These are phyloP conservation scores for Coemansia pectinata DNA, from an alignment of 192 early-diverging fungal species.

Conservation along the genomic window DNA sequence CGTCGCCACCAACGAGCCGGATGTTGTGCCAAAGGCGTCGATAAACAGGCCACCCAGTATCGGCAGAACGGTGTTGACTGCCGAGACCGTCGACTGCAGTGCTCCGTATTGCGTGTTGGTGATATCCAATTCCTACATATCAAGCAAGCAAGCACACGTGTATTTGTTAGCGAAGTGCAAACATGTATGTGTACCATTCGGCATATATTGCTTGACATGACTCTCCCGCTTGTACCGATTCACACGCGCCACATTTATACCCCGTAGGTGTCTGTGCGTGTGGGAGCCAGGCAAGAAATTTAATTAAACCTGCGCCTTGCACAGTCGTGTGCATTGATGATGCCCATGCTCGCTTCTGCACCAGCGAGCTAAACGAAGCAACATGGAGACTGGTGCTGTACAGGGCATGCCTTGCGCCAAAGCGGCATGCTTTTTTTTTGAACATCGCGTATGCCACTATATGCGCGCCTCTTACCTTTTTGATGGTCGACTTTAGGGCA, in stretches of 20 bases:
- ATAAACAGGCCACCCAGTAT: slow-evolving; percentile 62
- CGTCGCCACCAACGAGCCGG: slow-evolving; percentile 59
- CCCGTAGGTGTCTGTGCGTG: neutral
- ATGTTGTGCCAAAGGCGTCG: slow-evolving; percentile 63
- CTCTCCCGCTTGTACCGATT: neutral
- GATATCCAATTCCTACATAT: slow-evolving; percentile 61
- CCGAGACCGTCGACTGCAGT: slow-evolving; percentile 63
- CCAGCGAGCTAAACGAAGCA: neutral
- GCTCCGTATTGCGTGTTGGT: slow-evolving; percentile 66
- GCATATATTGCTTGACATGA: neutral
- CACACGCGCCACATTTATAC: neutral
- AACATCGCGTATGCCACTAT: neutral
- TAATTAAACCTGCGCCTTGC: slow-evolving; percentile 2
- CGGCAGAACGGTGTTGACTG: slow-evolving; percentile 61
- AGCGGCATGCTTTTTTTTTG: neutral
- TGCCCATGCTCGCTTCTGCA: neutral
- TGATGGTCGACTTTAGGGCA: slow-evolving; percentile 73
- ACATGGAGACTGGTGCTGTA: slow-evolving; percentile 3
- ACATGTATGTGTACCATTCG: neutral
- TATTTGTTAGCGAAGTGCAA: neutral
- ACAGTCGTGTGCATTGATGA: slow-evolving; percentile 9
- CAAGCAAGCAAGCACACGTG: neutral
- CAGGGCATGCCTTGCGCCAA: neutral
- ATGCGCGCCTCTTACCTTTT: slow-evolving; percentile 59
- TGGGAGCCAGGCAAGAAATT: neutral